Evolutionary conservation across 176 grass and related monocot species (phyloP).

Genomic region (Cenchrus purpureus): DNA sequence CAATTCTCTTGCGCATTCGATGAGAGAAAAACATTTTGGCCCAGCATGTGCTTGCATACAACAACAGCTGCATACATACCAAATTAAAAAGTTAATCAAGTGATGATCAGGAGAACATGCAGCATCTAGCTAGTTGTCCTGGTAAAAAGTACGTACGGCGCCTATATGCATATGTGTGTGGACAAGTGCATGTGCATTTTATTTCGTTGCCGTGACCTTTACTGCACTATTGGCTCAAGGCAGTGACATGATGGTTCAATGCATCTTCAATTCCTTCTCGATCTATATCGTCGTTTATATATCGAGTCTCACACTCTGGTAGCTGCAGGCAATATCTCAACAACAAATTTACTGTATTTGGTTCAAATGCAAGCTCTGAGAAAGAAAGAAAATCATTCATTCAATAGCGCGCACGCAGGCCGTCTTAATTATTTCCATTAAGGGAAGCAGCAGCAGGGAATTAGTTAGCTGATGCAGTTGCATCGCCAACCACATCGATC

Average conservation of each 20-base stretch:
- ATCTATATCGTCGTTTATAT: too few relatives aligned
- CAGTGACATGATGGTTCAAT: slow-evolving; percentile 23
- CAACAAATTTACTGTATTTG: too few relatives aligned
- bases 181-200: slow-evolving; percentile 64
- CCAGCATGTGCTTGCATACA: background rate
- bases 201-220: slow-evolving; percentile 50
- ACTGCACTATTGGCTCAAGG: slow-evolving; percentile 45
- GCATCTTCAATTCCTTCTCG: background rate
- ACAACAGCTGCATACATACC: background rate
- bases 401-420: background rate
- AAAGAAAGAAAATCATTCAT: too few relatives aligned
- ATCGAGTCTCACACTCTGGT: too few relatives aligned
- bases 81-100: slow-evolving; percentile 17
- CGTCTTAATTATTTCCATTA: background rate
- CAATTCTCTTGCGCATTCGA: too few relatives aligned
- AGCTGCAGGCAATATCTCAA: too few relatives aligned
- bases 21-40: background rate
- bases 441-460: background rate
- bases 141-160: slow-evolving; percentile 32
- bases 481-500: background rate
- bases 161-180: slow-evolving; percentile 32
- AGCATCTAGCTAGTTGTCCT: slow-evolving; percentile 39
- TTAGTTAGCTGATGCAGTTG: background rate
- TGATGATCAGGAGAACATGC: slow-evolving; percentile 20
- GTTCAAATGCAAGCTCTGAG: too few relatives aligned